Conservation (phyloP, 1,139 yeast species). For the Zygotorulaspora mrakii region DNA sequence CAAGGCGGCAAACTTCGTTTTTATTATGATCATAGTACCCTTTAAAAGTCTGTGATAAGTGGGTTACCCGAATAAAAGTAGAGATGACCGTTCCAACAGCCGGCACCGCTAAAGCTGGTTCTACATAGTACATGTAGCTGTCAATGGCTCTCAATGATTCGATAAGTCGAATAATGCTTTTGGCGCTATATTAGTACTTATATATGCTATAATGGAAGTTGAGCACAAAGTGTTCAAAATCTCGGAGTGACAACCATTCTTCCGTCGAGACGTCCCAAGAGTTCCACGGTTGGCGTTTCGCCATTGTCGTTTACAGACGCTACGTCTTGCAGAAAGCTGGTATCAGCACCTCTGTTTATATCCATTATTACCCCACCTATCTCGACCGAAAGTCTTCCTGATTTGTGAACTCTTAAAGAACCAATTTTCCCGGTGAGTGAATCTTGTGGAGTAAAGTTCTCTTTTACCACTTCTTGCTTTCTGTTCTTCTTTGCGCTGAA, state of each 20-base stretch:
- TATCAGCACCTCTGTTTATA: slow-evolving; percentile 67
- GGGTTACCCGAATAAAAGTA: slow-evolving; percentile 7
- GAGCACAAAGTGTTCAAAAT: slow-evolving; percentile 18
- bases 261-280: slow-evolving; percentile 58
- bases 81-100: too few species aligned
- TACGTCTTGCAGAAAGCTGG: slow-evolving; percentile 72
- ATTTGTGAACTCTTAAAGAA: slow-evolving; percentile 65
- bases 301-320: slow-evolving; percentile 52
- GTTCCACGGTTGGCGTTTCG: slow-evolving; percentile 45
- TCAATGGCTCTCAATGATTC: too few species aligned
- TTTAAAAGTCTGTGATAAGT: slow-evolving; percentile 5
- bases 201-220: slow-evolving; percentile 4
- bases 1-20: slow-evolving; percentile 13
- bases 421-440: slow-evolving; percentile 63
- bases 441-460: slow-evolving; percentile 14
- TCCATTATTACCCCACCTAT: slow-evolving; percentile 70
- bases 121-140: too few species aligned
- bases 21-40: slow-evolving; percentile 7
- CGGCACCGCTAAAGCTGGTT: too few species aligned
- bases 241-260: slow-evolving; percentile 45
- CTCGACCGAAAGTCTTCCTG: slow-evolving; percentile 73
- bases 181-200: neutral
- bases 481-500: slow-evolving; percentile 7
- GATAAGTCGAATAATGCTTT: too few species aligned
- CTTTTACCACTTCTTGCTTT: slow-evolving; percentile 7